Evolutionary conservation across 2,329 filamentous ascomycete species (phyloP).

Genomic region (Dactylellina haptotyla): DNA sequence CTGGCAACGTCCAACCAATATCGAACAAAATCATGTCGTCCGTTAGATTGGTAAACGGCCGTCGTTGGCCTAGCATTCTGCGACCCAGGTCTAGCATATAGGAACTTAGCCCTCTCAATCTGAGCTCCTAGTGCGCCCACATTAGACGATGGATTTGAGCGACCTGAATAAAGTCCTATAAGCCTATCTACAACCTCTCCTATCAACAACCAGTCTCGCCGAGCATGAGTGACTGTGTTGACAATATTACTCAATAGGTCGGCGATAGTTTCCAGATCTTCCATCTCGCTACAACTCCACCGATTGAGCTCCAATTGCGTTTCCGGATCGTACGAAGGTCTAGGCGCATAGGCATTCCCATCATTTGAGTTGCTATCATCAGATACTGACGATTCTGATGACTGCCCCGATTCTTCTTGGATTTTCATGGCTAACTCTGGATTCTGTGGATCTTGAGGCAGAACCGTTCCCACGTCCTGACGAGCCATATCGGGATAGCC

Average conservation of each 20-base stretch:
- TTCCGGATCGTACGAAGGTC: neutral
- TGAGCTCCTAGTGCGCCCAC: neutral
- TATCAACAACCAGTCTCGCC: neutral
- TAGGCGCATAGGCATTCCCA: neutral
- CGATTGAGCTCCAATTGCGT: neutral
- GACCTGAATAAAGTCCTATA: neutral
- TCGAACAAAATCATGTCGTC: neutral
- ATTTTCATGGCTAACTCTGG: no score
- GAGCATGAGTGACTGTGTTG: neutral
- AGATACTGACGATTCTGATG: neutral
- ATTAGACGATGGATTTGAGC: neutral
- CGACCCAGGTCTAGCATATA: neutral
- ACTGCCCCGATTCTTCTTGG: neutral
- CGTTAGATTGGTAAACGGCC: neutral
- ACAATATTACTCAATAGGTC: neutral
- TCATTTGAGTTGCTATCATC: neutral
- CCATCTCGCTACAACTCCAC: neutral
- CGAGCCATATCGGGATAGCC: neutral
- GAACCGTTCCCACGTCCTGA: neutral
- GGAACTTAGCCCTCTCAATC: neutral
- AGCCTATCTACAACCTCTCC: neutral
- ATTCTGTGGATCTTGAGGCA: neutral
- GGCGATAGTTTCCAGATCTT: conserved; percentile 4
- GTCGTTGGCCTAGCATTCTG: neutral
- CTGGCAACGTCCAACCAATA: neutral